Evolutionary conservation across 2,329 filamentous ascomycete species (phyloP).

Genomic region (Penicillium paneum): DNA sequence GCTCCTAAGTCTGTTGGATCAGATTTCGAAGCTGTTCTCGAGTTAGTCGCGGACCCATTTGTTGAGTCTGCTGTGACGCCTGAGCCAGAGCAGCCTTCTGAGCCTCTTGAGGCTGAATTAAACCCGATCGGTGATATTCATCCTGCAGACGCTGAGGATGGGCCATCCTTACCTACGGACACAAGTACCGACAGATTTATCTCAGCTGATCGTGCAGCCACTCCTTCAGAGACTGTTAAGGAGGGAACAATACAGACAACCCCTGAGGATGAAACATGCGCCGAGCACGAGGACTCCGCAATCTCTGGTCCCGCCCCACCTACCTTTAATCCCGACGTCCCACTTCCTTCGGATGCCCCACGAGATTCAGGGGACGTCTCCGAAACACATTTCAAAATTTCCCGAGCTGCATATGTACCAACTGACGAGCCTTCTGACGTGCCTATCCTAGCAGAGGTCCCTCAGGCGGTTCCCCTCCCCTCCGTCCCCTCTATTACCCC

Average conservation of each 20-base stretch:
- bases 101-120: constrained; percentile 15
- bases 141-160: constrained; percentile 16
- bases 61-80: background rate
- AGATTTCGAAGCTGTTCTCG: background rate
- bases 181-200: constrained; percentile 12
- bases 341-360: constrained; percentile 27
- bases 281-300: constrained; percentile 24
- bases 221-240: constrained; percentile 12
- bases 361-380: constrained; percentile 19
- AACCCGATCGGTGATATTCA: constrained; percentile 25
- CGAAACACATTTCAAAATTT: constrained; percentile 23
- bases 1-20: background rate
- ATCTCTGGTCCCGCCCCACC: constrained; percentile 27
- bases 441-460: constrained; percentile 9
- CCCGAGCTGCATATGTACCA: constrained; percentile 16
- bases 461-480: constrained; percentile 19
- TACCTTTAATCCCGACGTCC: constrained; percentile 30
- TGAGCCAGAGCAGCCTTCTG: constrained; percentile 1
- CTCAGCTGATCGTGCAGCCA: constrained; percentile 13
- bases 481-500: constrained; percentile 17
- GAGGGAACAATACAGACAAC: constrained; percentile 17
- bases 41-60: background rate
- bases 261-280: constrained; percentile 27
- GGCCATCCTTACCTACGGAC: constrained; percentile 15
- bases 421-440: constrained; percentile 15